Base-by-base conservation (phyloP, 108 stramenopile genomes). In the Skeletonema menzelii region DNA sequence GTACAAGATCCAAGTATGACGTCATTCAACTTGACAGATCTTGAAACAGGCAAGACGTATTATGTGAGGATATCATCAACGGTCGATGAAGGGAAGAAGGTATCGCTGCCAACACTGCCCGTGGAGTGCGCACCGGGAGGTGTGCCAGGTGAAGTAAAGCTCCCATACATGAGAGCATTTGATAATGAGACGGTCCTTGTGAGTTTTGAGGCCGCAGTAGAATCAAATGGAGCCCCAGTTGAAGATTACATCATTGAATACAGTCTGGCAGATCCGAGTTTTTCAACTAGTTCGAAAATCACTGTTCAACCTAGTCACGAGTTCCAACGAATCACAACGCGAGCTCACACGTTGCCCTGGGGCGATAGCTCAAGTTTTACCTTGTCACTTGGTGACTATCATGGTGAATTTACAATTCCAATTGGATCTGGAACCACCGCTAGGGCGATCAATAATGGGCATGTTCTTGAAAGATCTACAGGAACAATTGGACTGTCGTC, bases 311-410 rank as follows among this genome's bases (percentile, higher is more conserved):
- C 76, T 8, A 40, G 56, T 57, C 70, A 85, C 44, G 58, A 75
- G 63, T 58, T 85, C 42, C 88, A 90, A 62, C 69, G 82, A 32
- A 72, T 90, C 37, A 76, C 69, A 35, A 87, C 88, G 63, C 58
- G 69, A 46, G 88, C 86, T 31, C 88, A 89, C 61, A 87, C 82
- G 17, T 37, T 83, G 17, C 85, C 88, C 1, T 88, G 84, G 84
- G 76, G 53, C 35, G 56, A 47, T 42, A 31, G 31, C 49, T 83
- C 84, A 0, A 73, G 68, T 17, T 90, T 90, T 68, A 80, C 85
- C 32, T 57, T 90, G 27, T 90, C 88, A 12, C 69, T 87, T 24
- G 86, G 85, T 5, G 75, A 83, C 70, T 90, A 82, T 69, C 79
- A 84, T 31, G 88, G 88, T 19, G 84, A 84, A 53, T 89, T 82